A percentile compares a stretch with the other conserved stretches of the same genome.
Conservation (phyloP, 2,329 filamentous ascomycete genomes). For the Teratosphaeria epicoccoides region DNA sequence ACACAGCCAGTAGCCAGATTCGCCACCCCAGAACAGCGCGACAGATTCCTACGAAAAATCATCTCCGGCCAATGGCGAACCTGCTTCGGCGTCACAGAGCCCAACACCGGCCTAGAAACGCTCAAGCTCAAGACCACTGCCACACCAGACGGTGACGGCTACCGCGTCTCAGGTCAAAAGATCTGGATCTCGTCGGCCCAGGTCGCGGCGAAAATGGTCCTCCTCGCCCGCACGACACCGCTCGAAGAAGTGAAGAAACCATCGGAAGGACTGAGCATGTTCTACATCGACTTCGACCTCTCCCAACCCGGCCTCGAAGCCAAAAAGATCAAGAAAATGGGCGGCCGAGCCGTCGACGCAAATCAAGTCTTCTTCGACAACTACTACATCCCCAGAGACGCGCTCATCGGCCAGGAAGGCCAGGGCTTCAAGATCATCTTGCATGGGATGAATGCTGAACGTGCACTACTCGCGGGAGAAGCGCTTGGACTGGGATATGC, state of each 20-base stretch:
- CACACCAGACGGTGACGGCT: conserved; percentile 48
- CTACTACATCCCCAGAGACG: conserved; percentile 54
- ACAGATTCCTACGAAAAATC: conserved; percentile 56
- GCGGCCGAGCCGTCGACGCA: conserved; percentile 67
- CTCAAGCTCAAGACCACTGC: conserved; percentile 59
- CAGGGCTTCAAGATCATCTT: conserved; percentile 62
- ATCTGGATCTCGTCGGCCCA: conserved; percentile 86
- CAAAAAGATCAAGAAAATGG: conserved; percentile 73
- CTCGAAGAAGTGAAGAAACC: conserved; percentile 56
- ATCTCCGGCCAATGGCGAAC: conserved; percentile 60
- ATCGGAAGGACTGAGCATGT: conserved; percentile 66
- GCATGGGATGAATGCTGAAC: conserved; percentile 41
- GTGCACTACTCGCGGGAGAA: conserved; percentile 54
- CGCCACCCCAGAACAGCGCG: conserved; percentile 53
- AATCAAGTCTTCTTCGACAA: conserved; percentile 84
- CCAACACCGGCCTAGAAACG: conserved; percentile 69
- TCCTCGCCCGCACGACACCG: conserved; percentile 65
- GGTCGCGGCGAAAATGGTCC: conserved; percentile 71
- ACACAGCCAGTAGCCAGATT: conserved; percentile 67
- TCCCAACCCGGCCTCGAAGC: conserved; percentile 51
- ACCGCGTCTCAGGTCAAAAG: conserved; percentile 65
- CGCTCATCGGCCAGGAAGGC: conserved; percentile 60
- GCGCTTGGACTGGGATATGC: conserved; percentile 71
- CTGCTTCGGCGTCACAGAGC: conserved; percentile 80
- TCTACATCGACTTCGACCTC: conserved; percentile 67